Conservation (phyloP, 441 rosid genomes). For the Flueggea neowawraea region DNA sequence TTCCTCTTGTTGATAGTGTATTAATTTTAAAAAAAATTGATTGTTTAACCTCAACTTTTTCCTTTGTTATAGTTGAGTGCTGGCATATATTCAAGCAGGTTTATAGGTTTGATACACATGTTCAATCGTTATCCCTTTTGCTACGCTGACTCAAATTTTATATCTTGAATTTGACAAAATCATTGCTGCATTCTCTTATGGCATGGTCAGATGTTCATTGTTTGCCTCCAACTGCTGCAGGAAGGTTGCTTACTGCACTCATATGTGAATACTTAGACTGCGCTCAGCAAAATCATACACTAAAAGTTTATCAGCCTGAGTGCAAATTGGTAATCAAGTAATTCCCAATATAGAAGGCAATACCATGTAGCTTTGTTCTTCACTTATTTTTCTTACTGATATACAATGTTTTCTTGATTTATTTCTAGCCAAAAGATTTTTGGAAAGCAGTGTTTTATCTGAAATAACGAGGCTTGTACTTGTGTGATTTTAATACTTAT, state of each 20-base stretch:
- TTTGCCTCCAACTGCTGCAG: constrained; percentile 35
- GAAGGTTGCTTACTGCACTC: constrained; percentile 78
- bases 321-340: constrained; percentile 91
- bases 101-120: too few relatives aligned
- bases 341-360: constrained; percentile 11
- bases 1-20: too few relatives aligned
- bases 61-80: too few relatives aligned
- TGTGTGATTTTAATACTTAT: too few relatives aligned
- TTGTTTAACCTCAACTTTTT: too few relatives aligned
- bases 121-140: too few relatives aligned
- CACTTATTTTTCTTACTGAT: neutral
- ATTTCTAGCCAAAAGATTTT: constrained; percentile 68
- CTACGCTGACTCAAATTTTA: too few relatives aligned
- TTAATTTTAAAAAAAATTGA: too few relatives aligned
- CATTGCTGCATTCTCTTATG: neutral
- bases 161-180: too few relatives aligned
- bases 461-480: too few relatives aligned
- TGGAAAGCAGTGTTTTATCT: constrained; percentile 98
- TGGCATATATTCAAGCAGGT: too few relatives aligned
- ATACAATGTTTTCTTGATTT: constrained; percentile 10
- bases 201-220: neutral
- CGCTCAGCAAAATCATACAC: constrained; percentile 88
- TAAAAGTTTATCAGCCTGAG: constrained; percentile 90
- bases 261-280: constrained; percentile 94
- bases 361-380: neutral